A percentile compares a stretch with the other conserved stretches of the same genome.
Evolutionary conservation across 2,329 filamentous ascomycete genomes (phyloP).

Genomic region (Cytospora schulzeri): DNA sequence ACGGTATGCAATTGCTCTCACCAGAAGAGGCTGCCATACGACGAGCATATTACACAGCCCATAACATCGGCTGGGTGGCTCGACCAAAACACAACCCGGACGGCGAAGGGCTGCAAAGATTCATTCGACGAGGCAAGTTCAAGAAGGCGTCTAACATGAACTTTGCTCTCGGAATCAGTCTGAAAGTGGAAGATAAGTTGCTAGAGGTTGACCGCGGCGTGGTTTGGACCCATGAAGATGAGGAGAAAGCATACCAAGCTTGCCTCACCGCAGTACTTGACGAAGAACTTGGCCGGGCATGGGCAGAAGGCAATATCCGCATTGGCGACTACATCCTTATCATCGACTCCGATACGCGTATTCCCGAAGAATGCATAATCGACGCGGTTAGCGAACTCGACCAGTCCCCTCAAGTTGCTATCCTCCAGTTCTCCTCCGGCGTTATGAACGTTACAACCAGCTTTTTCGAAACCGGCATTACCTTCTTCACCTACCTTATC

Average conservation of each 20-base stretch:
- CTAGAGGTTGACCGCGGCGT: slow-evolving; percentile 55
- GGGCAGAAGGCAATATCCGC: slow-evolving; percentile 86
- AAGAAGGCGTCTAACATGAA: slow-evolving; percentile 77
- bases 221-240: slow-evolving; percentile 69
- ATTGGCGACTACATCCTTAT: slow-evolving; percentile 81
- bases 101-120: slow-evolving; percentile 43
- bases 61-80: slow-evolving; percentile 71
- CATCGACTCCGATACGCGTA: slow-evolving; percentile 79
- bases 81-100: slow-evolving; percentile 66
- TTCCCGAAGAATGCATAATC: slow-evolving; percentile 74
- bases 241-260: slow-evolving; percentile 65
- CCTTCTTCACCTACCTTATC: slow-evolving; percentile 73
- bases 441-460: slow-evolving; percentile 79
- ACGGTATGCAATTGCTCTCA: slow-evolving; percentile 68
- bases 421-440: slow-evolving; percentile 76
- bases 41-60: slow-evolving; percentile 65
- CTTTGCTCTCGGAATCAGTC: slow-evolving; percentile 67
- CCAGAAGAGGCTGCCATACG: slow-evolving; percentile 54
- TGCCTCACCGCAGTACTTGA: slow-evolving; percentile 68
- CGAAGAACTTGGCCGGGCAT: slow-evolving; percentile 65
- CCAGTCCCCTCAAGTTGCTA: slow-evolving; percentile 74
- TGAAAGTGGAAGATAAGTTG: slow-evolving; percentile 71
- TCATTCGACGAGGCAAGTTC: slow-evolving; percentile 65
- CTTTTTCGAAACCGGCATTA: slow-evolving; percentile 72
- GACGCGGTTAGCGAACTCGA: slow-evolving; percentile 84